These are phyloP conservation scores for Maudiozyma humilis DNA, from an alignment of 1,139 yeast species.

Conservation along the genomic window DNA sequence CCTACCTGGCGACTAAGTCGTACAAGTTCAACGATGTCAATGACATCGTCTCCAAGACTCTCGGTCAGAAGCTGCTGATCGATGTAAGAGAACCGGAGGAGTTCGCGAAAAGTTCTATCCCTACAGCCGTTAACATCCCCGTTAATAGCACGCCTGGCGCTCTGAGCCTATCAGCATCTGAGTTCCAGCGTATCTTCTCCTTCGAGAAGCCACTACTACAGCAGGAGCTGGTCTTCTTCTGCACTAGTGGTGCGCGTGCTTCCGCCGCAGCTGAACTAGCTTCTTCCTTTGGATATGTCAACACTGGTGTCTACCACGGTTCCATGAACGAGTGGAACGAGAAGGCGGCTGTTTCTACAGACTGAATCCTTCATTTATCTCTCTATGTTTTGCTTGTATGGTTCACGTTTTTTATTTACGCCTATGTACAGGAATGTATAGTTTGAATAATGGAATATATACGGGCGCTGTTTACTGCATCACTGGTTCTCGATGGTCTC, in stretches of 20 bases:
- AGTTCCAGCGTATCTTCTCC: slow-evolving; percentile 73
- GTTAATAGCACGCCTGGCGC: slow-evolving; percentile 94
- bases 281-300: slow-evolving; percentile 75
- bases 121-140: slow-evolving; percentile 80
- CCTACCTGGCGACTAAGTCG: slow-evolving; percentile 28
- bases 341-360: too few species aligned
- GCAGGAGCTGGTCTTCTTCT: slow-evolving; percentile 77
- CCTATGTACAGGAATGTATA: slow-evolving; percentile 1
- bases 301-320: slow-evolving; percentile 73
- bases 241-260: slow-evolving; percentile 88
- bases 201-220: slow-evolving; percentile 68
- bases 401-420: not conserved
- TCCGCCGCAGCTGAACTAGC: slow-evolving; percentile 90
- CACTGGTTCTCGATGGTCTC: slow-evolving; percentile 46
- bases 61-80: slow-evolving; percentile 45
- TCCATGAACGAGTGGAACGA: slow-evolving; percentile 80
- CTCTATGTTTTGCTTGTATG: too few species aligned
- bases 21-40: slow-evolving; percentile 53
- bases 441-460: not conserved
- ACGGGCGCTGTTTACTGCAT: not conserved
- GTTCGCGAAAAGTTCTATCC: slow-evolving; percentile 58
- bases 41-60: slow-evolving; percentile 39
- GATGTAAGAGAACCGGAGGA: slow-evolving; percentile 94
- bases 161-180: slow-evolving; percentile 65
- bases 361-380: too few species aligned